Conservation (phyloP, 2,329 filamentous ascomycete species). For the Pezicula radicicola region DNA sequence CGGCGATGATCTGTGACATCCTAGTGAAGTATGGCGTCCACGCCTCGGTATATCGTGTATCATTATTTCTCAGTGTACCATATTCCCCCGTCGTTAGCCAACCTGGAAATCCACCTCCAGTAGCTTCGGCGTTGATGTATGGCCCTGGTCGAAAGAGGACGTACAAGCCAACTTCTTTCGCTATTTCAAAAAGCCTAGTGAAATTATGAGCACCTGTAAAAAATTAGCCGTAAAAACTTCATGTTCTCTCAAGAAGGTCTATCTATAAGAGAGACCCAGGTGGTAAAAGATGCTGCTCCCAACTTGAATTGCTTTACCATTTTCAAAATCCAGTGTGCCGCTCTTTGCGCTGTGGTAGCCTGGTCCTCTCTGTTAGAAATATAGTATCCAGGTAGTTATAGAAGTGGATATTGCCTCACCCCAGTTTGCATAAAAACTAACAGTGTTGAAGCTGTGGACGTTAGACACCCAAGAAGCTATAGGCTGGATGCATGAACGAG, state of each 20-base stretch:
- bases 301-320: too few species aligned
- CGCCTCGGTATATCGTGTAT: constrained; percentile 48
- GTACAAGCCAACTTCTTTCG: constrained; percentile 69
- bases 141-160: constrained; percentile 69
- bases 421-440: constrained; percentile 80
- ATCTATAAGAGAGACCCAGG: too few species aligned
- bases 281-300: too few species aligned
- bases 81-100: constrained; percentile 62
- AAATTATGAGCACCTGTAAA: constrained; percentile 47
- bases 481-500: neutral
- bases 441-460: constrained; percentile 58
- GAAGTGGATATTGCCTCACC: constrained; percentile 51
- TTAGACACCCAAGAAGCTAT: constrained; percentile 3
- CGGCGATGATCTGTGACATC: constrained; percentile 46
- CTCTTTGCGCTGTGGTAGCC: constrained; percentile 64
- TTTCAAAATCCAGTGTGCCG: constrained; percentile 67
- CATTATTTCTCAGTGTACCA: constrained; percentile 48
- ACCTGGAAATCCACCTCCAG: constrained; percentile 58
- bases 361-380: constrained; percentile 20
- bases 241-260: too few species aligned
- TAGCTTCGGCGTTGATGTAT: constrained; percentile 63
- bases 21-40: constrained; percentile 51
- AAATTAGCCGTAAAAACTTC: too few species aligned
- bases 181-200: constrained; percentile 70
- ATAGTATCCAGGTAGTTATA: too few species aligned